Evolutionary conservation across 129 eudicot species (phyloP).

Genomic region (Logfia minima): DNA sequence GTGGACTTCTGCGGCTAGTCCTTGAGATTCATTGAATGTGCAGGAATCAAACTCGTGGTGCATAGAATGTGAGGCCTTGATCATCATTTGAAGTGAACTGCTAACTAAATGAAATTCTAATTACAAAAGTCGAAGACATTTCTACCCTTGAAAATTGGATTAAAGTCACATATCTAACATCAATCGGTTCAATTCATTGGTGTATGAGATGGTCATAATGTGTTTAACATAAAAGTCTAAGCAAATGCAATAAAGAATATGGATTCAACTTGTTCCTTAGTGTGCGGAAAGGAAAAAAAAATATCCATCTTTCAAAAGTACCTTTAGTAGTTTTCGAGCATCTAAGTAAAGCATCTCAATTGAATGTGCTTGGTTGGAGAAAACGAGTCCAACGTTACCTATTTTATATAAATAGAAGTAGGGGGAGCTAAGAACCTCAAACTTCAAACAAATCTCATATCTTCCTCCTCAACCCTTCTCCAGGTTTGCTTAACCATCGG

Average conservation of each 20-base stretch:
- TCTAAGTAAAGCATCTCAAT: constrained; percentile 49
- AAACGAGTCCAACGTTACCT: constrained; percentile 34
- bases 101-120: neutral
- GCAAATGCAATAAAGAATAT: constrained; percentile 17
- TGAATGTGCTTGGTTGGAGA: constrained; percentile 46
- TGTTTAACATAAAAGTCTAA: constrained; percentile 18
- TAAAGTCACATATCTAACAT: neutral
- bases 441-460: constrained; percentile 38
- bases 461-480: constrained; percentile 30
- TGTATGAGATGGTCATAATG: constrained; percentile 17
- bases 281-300: constrained; percentile 40
- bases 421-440: constrained; percentile 26
- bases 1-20: constrained; percentile 29
- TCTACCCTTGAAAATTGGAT: neutral
- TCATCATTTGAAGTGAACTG: neutral
- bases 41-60: constrained; percentile 35
- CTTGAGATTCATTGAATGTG: constrained; percentile 32
- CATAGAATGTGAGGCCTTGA: constrained; percentile 34
- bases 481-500: constrained; percentile 20
- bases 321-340: constrained; percentile 54
- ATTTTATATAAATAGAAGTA: constrained; percentile 53
- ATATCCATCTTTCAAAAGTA: constrained; percentile 45
- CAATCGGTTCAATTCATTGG: neutral
- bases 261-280: constrained; percentile 39
- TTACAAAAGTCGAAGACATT: neutral